Evolutionary conservation across 2,329 filamentous ascomycete genomes (phyloP).

Genomic region (Trichophyton simii): DNA sequence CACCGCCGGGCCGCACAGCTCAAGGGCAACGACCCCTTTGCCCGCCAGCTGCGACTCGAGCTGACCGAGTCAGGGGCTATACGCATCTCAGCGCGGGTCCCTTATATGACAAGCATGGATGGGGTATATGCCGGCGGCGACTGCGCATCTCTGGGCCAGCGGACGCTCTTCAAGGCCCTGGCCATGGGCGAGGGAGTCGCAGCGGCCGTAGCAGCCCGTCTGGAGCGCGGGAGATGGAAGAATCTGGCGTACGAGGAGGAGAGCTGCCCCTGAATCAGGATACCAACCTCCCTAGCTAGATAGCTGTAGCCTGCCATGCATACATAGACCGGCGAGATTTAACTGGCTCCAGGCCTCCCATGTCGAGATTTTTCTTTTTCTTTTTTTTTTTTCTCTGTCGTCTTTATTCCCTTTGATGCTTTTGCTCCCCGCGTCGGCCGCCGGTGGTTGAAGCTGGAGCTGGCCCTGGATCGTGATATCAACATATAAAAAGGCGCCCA

Average conservation of each 20-base stretch:
- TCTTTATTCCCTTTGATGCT: background rate
- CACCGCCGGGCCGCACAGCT: background rate
- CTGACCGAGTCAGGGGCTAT: background rate
- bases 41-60: background rate
- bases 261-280: no score
- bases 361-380: background rate
- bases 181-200: background rate
- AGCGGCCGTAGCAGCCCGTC: background rate
- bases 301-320: no score
- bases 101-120: conserved; percentile 2
- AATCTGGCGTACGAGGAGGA: background rate
- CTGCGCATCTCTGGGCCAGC: background rate
- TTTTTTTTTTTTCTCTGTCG: background rate
- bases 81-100: background rate
- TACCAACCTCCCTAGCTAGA: no score
- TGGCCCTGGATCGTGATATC: background rate
- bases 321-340: no score
- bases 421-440: background rate
- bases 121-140: background rate
- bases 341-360: no score
- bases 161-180: background rate
- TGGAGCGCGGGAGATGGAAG: background rate
- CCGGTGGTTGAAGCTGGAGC: background rate
- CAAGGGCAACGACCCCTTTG: background rate
- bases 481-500: no score